Evolutionary conservation across 768 basidiomycete species (phyloP), one percentile per base, ranked within the genome.

Genomic region (Tephrocybe sp.): DNA sequence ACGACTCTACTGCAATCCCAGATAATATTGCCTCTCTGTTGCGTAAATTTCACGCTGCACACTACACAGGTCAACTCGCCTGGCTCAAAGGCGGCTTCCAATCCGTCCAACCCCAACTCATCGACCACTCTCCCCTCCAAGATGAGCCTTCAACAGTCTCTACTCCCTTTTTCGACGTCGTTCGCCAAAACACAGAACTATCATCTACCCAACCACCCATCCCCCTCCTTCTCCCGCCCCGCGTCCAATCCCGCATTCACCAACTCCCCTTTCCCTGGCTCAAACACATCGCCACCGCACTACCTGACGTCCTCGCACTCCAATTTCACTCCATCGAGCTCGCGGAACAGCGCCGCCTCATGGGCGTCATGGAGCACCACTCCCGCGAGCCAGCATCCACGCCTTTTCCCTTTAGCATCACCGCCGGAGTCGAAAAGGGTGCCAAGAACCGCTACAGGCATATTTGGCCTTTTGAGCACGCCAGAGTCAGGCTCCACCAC

Each of bases 391-490:
- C 70, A 68, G 8, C 55, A 61, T 12, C 48, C 41, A 3, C 44
- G 60, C 41, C 58, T n/a, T 95, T 87, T 64, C 94, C 93, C 7
- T 97, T 87, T 65, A 92, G 90, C 46, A 98, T 98, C 54, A 96
- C 92, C 0, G 96, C 96, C 5, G 96, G 91, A 2, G 83, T 98
- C 9, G 96, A 98, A 69, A 90, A 96, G 62, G 96, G 96, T 8
- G 76, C 84, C 16, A 93, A 97, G 76, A 98, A 98, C 60, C 77
- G 96, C 87, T 91, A 45, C 13, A 70, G 88, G 52, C 89, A 98
- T 65, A 97, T 98, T 51, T 98, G 94, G 92, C 96, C 96, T 0
- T 98, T 94, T 57, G 94, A 96, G 63, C 92, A 95, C 62, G 88
- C 95, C 17, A 85, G 96, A 34, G 94, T 98, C 4, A 78, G 86